Evolutionary conservation across 345 rosid species (phyloP).

Genomic region (Trapa bicornis): DNA sequence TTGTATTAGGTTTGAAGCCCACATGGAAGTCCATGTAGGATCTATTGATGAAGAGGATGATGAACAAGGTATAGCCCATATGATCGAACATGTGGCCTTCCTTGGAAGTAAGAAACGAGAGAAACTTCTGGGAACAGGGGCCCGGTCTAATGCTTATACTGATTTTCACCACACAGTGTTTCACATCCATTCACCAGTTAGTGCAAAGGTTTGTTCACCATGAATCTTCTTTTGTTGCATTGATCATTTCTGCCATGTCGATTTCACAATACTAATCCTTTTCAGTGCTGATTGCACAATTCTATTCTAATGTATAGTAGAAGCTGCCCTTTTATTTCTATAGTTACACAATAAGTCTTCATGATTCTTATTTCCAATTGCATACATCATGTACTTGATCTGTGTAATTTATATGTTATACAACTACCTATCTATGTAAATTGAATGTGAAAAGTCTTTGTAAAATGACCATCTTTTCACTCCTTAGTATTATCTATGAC

Average conservation of each 20-base stretch:
- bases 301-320: neutral
- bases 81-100: constrained; percentile 98
- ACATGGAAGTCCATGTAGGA: constrained; percentile 98
- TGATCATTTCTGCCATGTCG: neutral
- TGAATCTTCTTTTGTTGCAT: constrained; percentile 5
- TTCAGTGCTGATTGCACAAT: neutral
- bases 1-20: constrained; percentile 84
- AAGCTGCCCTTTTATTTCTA: neutral
- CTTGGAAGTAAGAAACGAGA: constrained; percentile 99
- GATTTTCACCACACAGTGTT: constrained; percentile 99
- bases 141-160: constrained; percentile 96
- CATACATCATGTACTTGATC: neutral
- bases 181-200: constrained; percentile 93
- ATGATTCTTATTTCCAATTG: neutral
- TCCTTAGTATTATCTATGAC: neutral
- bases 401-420: neutral
- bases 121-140: constrained; percentile 96
- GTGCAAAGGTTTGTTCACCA: constrained; percentile 58
- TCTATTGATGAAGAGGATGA: constrained; percentile 97
- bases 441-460: neutral
- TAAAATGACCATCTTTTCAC: neutral
- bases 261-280: too few relatives aligned
- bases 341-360: neutral
- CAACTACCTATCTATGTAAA: neutral
- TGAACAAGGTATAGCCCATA: constrained; percentile 99